Evolutionary conservation across 768 basidiomycete genomes (phyloP).

Genomic region (Zangia roseola): DNA sequence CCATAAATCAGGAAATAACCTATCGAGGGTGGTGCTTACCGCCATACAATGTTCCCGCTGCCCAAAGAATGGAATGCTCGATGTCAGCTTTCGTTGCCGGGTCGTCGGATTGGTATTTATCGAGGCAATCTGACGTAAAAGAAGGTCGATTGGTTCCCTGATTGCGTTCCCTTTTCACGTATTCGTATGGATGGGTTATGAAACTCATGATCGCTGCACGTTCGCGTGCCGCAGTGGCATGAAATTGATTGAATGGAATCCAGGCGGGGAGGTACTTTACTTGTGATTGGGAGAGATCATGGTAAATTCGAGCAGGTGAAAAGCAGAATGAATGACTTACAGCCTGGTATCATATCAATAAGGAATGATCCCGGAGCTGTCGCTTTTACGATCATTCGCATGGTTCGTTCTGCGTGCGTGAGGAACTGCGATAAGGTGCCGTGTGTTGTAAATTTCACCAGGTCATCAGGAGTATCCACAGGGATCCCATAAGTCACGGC

Average conservation of each 20-base stretch:
- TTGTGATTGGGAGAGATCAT: conserved; percentile 2
- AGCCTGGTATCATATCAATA: conserved; percentile 27
- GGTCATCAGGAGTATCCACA: conserved; percentile 17
- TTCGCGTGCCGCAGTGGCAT: too few species aligned
- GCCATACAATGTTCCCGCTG: conserved; percentile 19
- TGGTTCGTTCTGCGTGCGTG: conserved; percentile 23
- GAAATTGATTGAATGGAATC: too few species aligned
- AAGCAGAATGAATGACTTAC: conserved; percentile 17
- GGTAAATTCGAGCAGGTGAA: background rate
- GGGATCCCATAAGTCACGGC: conserved; percentile 27
- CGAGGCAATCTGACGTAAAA: conserved; percentile 14
- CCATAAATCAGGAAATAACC: too few species aligned
- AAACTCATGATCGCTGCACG: too few species aligned
- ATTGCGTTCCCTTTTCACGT: conserved; percentile 9
- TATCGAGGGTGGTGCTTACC: conserved; percentile 5
- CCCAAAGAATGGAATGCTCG: conserved; percentile 13
- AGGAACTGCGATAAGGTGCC: conserved; percentile 24
- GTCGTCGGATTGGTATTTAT: conserved; percentile 6
- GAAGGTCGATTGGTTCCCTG: conserved; percentile 16
- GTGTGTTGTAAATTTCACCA: conserved; percentile 4
- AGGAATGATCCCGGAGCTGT: conserved; percentile 30
- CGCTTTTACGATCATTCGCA: conserved; percentile 23
- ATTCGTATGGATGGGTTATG: too few species aligned
- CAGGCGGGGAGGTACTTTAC: conserved; percentile 20
- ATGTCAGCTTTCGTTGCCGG: background rate